Evolutionary conservation across 139 green algal genomes (phyloP).

Genomic region (Chlamydomonas schloesseri): DNA sequence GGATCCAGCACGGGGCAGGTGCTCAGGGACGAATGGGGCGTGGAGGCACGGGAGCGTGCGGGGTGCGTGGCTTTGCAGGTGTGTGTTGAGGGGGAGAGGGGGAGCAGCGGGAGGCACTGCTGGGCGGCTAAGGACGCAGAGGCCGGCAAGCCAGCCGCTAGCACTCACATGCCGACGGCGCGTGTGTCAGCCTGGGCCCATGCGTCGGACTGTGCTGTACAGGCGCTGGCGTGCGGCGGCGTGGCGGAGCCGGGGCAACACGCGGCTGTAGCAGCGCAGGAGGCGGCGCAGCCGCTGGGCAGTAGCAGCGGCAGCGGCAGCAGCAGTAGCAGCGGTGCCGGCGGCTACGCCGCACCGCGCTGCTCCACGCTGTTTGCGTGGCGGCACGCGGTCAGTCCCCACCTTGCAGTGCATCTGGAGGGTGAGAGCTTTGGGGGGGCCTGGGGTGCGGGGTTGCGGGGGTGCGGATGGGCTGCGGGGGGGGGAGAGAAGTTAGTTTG

Average conservation of each 20-base stretch:
- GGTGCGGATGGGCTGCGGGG: background rate
- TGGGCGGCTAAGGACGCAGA: no score
- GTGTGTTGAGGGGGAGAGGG: no score
- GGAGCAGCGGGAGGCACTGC: no score
- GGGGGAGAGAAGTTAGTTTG: no score
- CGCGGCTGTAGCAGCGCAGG: slow-evolving; percentile 30
- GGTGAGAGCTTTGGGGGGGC: slow-evolving; percentile 34
- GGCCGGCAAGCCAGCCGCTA: no score
- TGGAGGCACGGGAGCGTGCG: no score
- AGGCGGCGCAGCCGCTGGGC: background rate
- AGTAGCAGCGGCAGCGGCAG: background rate
- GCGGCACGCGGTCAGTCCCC: slow-evolving; percentile 80
- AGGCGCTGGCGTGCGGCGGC: slow-evolving; percentile 40
- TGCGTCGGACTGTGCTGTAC: no score
- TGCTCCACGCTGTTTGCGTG: slow-evolving; percentile 51
- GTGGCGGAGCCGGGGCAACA: background rate
- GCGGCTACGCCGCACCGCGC: background rate
- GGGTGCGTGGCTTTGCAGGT: no score
- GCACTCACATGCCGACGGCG: no score
- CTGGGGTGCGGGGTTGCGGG: background rate
- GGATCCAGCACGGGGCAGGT: no score
- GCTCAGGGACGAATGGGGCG: no score
- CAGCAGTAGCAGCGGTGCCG: background rate
- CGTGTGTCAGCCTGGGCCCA: no score
- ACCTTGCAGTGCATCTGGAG: slow-evolving; percentile 78